Base-by-base conservation (phyloP, 345 rosid genomes). In the Salix arbutifolia region DNA sequence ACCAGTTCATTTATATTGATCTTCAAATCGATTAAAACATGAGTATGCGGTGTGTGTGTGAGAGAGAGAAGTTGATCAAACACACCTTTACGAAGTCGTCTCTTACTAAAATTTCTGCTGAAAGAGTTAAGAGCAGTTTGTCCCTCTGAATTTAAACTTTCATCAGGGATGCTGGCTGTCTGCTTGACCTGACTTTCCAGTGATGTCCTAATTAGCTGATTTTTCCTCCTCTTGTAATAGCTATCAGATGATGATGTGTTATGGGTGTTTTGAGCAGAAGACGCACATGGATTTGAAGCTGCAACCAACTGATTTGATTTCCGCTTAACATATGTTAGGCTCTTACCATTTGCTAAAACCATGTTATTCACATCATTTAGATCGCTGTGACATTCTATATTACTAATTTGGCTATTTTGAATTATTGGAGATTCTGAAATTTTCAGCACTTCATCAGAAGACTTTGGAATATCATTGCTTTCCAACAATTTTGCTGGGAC, bases 271-370 rank as follows among this genome's bases (percentile, higher is more conserved):
- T 75, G 82, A 64, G 75, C 75, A 35, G 88, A 73, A 46, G 72
- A 69, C 17, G 53, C 74, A 65, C 28, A 65, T n/a, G 65, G 74
- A 84, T 83, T 87, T 76, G 90, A 85, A 78, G 96, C 81, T 40
- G 97, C 94, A 86, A 91, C 87, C 87, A 95, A 84, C 83, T 89
- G 97, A 89, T 95, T 90, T 78, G 91, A 90, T 85, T 90, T 91
- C 74, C 84, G 84, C 83, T 95, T 93, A 74, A 95, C 85, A 79
- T 91, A 93, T 70, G 86, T 85, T 73, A 52, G 58, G 58, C n/a
- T 52, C 58, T 52, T 52, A 7, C 7, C n/a, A 52, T 52, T 52
- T 19, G 4, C 58, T 19, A 52, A 19, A 52, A 18, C 58, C 70
- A 61, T 84, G 72, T 72, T 70, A 69, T 75, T 82, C 31, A 81